Percentiles rank a stretch among this genome's conserved stretches.
phyloP scores from a whole-genome alignment of 1,284 basidiomycete genomes.

The Malassezia psittaci region DNA sequence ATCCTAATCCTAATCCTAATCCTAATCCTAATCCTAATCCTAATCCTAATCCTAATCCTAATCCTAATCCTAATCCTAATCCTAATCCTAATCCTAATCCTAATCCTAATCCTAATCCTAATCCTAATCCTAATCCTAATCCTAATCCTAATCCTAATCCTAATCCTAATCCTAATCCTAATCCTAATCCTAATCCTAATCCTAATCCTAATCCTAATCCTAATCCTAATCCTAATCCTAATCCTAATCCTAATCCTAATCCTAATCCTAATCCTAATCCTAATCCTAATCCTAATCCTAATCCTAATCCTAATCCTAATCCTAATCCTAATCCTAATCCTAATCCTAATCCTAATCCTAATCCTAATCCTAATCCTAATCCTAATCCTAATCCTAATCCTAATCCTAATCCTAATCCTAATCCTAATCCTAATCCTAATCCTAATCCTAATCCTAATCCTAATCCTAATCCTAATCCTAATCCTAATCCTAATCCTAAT shows the following conservation, averaged over 20 bases:
- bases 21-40: constrained; percentile 5
- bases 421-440: constrained; percentile 14
- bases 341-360: neutral
- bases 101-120: constrained; percentile 5
- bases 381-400: constrained; percentile 1
- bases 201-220: constrained; percentile 3
- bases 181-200: constrained; percentile 4
- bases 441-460: constrained; percentile 14
- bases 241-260: neutral
- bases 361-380: constrained; percentile 4
- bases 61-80: constrained; percentile 5
- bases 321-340: neutral
- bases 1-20: constrained; percentile 5
- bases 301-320: neutral
- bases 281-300: constrained; percentile 3
- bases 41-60: constrained; percentile 5
- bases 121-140: constrained; percentile 5
- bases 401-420: constrained; percentile 9
- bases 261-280: neutral
- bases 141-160: constrained; percentile 5
- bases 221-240: neutral
- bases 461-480: constrained; percentile 15
- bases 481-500: constrained; percentile 16
- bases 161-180: constrained; percentile 5
- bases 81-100: constrained; percentile 5